Evolutionary conservation across 1,284 basidiomycete genomes (phyloP), one percentile per base, ranked within the genome.

Genomic region (Boletus holoroseus): DNA sequence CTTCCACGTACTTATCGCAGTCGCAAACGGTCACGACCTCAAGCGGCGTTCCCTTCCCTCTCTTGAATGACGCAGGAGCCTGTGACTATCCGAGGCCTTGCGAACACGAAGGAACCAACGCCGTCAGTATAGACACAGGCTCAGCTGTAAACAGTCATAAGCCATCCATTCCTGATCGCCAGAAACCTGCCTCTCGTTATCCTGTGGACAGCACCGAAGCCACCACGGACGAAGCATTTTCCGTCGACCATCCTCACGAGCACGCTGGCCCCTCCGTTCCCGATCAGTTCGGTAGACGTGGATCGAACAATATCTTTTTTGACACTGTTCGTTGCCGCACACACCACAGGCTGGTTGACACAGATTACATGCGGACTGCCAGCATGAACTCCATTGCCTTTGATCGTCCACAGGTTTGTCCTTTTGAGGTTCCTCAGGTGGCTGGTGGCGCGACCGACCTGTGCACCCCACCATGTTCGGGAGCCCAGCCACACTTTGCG

Each of bases 1-100:
- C 57, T 44, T 61, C 67, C 56, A 66, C 64, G 54, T 67, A 69
- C 51, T 62, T 70, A 58, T 62, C 68, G 28, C 66, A 66, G 54
- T 57, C 67, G 40, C 67, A 60, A 59, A 57, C 61, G 51, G 51
- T 49, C 45, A 50, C 58, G 36, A 51, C 52, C 44, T 41, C 63
- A 45, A 55, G 51, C 45, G 58, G 56, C 42, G 55, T 61, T 44
- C 68, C 68, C 16, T 68, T 69, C 39, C 64, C 68, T 22, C 61
- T 69, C 38, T 41, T 68, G 54, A 68, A 68, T 53, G 64, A 67
- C 53, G 54, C 55, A 18, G 62, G 49, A 37, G 43, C 48, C 47
- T 40, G 45, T 43, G 55, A 63, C 47, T 53, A 58, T 47, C 50
- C 64, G 7, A 58, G 50, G 42, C 47, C 55, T 49, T 49, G 51